Percentiles rank a stretch among this genome's conserved stretches.
Conservation (phyloP, 208 protist species). For the Leishmania arabica region DNA sequence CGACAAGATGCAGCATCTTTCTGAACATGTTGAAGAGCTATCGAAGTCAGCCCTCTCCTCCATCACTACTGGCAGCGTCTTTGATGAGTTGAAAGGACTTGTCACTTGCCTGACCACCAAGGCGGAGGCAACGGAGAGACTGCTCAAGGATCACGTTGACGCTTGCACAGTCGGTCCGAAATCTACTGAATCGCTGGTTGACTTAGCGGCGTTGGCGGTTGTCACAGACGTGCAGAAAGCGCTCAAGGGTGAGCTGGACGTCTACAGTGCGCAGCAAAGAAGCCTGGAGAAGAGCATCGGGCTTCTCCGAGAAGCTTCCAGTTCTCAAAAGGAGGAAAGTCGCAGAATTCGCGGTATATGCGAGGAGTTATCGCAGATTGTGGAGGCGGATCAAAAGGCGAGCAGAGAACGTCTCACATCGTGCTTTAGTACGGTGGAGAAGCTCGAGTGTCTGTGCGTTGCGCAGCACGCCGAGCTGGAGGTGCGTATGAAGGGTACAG, state of each 20-base stretch:
- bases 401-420: conserved; percentile 16
- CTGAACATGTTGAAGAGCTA: neutral
- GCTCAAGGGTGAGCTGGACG: neutral
- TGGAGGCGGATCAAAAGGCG: conserved; percentile 16
- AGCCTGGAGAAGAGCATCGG: neutral
- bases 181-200: neutral
- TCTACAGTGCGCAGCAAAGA: neutral
- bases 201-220: neutral
- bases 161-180: neutral
- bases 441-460: conserved; percentile 14
- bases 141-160: neutral
- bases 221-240: neutral
- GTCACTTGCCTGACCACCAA: conserved; percentile 1
- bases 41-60: neutral
- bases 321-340: conserved; percentile 10
- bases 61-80: neutral
- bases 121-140: neutral
- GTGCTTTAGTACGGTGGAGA: conserved; percentile 29
- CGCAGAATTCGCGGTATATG: conserved; percentile 10
- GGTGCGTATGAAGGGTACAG: neutral
- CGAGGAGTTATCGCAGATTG: conserved; percentile 12
- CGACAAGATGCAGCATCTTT: conserved; percentile 23
- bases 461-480: conserved; percentile 11
- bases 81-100: conserved; percentile 9
- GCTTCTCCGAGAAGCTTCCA: neutral